phyloP scores from a whole-genome alignment of 2,329 filamentous ascomycete species.

The Aspergillus ibericus region DNA sequence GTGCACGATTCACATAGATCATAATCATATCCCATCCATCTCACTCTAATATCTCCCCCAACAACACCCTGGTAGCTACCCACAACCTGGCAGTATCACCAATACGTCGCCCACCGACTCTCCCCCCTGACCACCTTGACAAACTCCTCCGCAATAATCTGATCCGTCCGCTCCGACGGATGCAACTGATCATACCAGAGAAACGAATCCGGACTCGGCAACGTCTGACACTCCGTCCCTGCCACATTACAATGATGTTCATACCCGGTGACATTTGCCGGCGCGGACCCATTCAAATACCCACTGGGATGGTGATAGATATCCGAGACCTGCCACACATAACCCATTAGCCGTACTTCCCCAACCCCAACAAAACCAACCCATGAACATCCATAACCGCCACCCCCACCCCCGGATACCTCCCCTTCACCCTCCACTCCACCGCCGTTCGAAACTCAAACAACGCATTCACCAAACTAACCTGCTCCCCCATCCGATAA shows the following conservation, averaged over 20 bases:
- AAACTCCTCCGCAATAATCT: slow-evolving; percentile 59
- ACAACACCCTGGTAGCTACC: no score
- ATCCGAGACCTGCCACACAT: slow-evolving; percentile 46
- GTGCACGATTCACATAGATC: no score
- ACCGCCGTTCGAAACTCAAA: slow-evolving; percentile 54
- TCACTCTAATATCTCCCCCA: no score
- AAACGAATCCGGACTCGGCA: slow-evolving; percentile 57
- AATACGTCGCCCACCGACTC: slow-evolving; percentile 32
- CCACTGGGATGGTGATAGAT: slow-evolving; percentile 60
- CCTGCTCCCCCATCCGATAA: slow-evolving; percentile 54
- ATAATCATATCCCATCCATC: not conserved
- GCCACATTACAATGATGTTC: slow-evolving; percentile 55
- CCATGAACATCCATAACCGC: slow-evolving; percentile 67
- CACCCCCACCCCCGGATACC: slow-evolving; percentile 58
- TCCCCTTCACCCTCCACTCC: slow-evolving; percentile 42
- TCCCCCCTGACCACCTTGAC: slow-evolving; percentile 54
- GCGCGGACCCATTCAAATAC: slow-evolving; percentile 64
- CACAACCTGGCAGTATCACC: no score
- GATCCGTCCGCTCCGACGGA: slow-evolving; percentile 64
- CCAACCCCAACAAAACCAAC: slow-evolving; percentile 40
- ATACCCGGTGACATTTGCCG: slow-evolving; percentile 62
- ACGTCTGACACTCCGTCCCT: slow-evolving; percentile 26
- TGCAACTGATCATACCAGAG: slow-evolving; percentile 76
- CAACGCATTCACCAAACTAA: slow-evolving; percentile 52
- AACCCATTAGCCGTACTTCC: no score